Percentiles rank a stretch among this genome's conserved stretches.
These are phyloP conservation scores for Neolentinus lepideus DNA, from an alignment of 1,284 basidiomycete genomes.

Conservation along the genomic window DNA sequence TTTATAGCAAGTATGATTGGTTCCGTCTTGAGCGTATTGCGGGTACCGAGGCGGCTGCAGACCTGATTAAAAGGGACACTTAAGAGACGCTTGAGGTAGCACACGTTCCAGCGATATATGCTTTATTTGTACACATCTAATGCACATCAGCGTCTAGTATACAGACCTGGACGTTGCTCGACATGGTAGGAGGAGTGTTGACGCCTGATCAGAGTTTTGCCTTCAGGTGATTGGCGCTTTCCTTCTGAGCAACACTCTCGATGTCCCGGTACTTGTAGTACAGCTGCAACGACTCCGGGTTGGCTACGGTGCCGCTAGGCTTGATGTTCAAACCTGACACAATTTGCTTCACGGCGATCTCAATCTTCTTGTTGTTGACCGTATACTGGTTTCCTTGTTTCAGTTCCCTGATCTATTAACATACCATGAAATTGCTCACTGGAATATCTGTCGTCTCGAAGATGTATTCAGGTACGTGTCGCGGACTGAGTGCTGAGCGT, in stretches of 20 bases:
- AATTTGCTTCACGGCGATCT: constrained; percentile 69
- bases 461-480: constrained; percentile 68
- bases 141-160: not conserved
- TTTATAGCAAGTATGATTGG: constrained; percentile 88
- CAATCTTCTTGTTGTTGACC: constrained; percentile 68
- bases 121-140: not conserved
- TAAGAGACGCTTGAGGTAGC: not conserved
- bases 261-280: constrained; percentile 56
- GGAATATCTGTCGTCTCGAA: constrained; percentile 59
- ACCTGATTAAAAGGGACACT: constrained; percentile 24
- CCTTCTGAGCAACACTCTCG: constrained; percentile 20
- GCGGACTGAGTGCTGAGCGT: constrained; percentile 56
- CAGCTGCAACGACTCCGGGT: constrained; percentile 53
- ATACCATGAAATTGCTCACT: constrained; percentile 26
- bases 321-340: constrained; percentile 52
- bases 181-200: no score
- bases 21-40: constrained; percentile 80
- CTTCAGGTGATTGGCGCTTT: constrained; percentile 9
- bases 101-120: not conserved
- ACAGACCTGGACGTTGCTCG: no score
- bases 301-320: constrained; percentile 65
- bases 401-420: constrained; percentile 1
- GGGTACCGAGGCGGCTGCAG: constrained; percentile 46
- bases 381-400: constrained; percentile 42
- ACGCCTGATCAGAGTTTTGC: constrained; percentile 16